These are phyloP conservation scores for Monosporascus cannonballus DNA, from an alignment of 2,329 filamentous ascomycete species.

Conservation along the genomic window DNA sequence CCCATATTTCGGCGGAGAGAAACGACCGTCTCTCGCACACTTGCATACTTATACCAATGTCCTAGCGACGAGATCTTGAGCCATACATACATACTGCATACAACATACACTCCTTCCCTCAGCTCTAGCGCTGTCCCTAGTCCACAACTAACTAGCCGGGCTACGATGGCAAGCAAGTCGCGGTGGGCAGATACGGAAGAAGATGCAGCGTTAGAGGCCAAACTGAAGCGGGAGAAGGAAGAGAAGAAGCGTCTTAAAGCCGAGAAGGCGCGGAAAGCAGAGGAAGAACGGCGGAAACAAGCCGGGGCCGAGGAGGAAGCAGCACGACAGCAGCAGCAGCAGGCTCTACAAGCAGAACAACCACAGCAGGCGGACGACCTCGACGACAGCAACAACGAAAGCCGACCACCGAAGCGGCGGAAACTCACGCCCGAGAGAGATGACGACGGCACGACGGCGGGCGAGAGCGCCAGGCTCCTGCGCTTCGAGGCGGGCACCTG, in stretches of 20 bases:
- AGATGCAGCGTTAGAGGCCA: constrained; percentile 67
- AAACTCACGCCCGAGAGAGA: constrained; percentile 45
- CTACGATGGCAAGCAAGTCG: constrained; percentile 60
- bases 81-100: not conserved
- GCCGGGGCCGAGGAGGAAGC: constrained; percentile 25
- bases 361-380: constrained; percentile 22
- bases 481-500: constrained; percentile 66
- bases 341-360: constrained; percentile 13
- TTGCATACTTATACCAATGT: too few relatives aligned
- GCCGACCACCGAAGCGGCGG: constrained; percentile 53
- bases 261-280: constrained; percentile 68
- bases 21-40: too few relatives aligned
- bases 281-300: constrained; percentile 37
- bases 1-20: too few relatives aligned
- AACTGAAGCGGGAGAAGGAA: constrained; percentile 76
- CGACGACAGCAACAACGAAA: constrained; percentile 22
- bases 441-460: constrained; percentile 17
- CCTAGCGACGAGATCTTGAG: too few relatives aligned
- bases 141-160: too few relatives aligned
- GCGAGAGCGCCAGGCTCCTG: constrained; percentile 50
- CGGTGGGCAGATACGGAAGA: constrained; percentile 85
- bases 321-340: constrained; percentile 20
- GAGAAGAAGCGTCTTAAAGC: constrained; percentile 80
- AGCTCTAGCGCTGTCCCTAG: too few relatives aligned
- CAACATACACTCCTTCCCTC: not conserved